phyloP scores from a whole-genome alignment of 2,329 filamentous ascomycete genomes.

The Cryoendolithus antarcticus region DNA sequence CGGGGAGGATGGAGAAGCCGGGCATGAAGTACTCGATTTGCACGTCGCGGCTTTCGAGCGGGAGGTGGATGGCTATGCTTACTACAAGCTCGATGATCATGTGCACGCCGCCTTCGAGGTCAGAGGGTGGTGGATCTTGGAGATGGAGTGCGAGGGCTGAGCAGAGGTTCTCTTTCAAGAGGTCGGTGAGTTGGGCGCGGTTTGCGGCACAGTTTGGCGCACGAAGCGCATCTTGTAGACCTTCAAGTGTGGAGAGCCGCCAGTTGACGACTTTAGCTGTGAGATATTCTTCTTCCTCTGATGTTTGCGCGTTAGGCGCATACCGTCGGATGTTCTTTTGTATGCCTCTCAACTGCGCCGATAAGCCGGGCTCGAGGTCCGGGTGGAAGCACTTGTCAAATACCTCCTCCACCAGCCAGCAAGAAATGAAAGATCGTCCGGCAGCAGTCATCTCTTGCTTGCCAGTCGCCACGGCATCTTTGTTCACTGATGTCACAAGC shows the following conservation, averaged over 20 bases:
- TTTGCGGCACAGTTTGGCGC: constrained; percentile 54
- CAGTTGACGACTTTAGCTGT: constrained; percentile 81
- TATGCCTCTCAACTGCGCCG: constrained; percentile 67
- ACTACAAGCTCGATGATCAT: constrained; percentile 91
- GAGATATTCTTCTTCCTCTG: constrained; percentile 81
- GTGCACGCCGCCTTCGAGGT: constrained; percentile 74
- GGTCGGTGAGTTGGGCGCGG: constrained; percentile 43
- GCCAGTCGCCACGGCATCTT: constrained; percentile 72
- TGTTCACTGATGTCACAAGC: constrained; percentile 68
- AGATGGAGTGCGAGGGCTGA: constrained; percentile 61
- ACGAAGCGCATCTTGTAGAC: constrained; percentile 61
- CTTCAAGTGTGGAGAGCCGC: constrained; percentile 87
- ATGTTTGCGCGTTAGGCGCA: constrained; percentile 58
- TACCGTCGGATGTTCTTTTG: constrained; percentile 77
- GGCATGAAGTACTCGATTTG: constrained; percentile 76
- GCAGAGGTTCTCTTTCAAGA: constrained; percentile 57
- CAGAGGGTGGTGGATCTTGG: constrained; percentile 61
- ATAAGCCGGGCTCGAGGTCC: constrained; percentile 63
- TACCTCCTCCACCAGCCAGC: constrained; percentile 82
- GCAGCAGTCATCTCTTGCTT: constrained; percentile 98
- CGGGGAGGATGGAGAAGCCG: constrained; percentile 54
- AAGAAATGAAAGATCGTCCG: constrained; percentile 74
- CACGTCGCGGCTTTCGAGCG: constrained; percentile 83
- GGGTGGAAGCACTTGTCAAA: constrained; percentile 92
- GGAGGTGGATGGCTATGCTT: constrained; percentile 72